phyloP scores from a whole-genome alignment of 257 asterid species.

The Dorcoceras hygrometricum region DNA sequence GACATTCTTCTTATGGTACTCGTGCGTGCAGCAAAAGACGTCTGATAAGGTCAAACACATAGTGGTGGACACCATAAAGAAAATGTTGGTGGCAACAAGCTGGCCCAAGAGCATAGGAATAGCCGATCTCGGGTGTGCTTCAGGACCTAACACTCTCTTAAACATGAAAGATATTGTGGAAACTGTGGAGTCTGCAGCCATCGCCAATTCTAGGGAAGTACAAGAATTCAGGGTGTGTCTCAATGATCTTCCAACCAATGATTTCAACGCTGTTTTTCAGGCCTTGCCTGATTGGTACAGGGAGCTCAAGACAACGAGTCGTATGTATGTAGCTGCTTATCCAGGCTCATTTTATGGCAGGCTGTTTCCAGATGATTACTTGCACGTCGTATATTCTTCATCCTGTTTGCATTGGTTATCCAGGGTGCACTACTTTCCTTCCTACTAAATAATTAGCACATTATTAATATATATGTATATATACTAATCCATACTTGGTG shows the following conservation, averaged over 20 bases:
- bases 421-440: slow-evolving; percentile 31
- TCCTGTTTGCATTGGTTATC: slow-evolving; percentile 92
- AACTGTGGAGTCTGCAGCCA: slow-evolving; percentile 34
- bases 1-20: too few relatives aligned
- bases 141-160: slow-evolving; percentile 77
- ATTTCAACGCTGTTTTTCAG: slow-evolving; percentile 75
- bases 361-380: slow-evolving; percentile 56
- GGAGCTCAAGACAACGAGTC: slow-evolving; percentile 36
- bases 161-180: slow-evolving; percentile 52
- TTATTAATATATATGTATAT: too few relatives aligned
- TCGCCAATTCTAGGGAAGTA: background rate
- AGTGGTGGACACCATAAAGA: slow-evolving; percentile 44
- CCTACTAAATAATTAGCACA: background rate
- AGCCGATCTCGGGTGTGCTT: slow-evolving; percentile 92
- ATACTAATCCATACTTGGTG: too few relatives aligned
- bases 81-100: slow-evolving; percentile 33
- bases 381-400: slow-evolving; percentile 77
- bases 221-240: slow-evolving; percentile 70
- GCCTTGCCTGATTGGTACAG: slow-evolving; percentile 64
- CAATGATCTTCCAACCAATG: slow-evolving; percentile 79
- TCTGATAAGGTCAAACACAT: slow-evolving; percentile 74
- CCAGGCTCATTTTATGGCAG: slow-evolving; percentile 91
- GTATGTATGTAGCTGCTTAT: slow-evolving; percentile 61
- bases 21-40: slow-evolving; percentile 47
- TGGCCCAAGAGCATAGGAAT: slow-evolving; percentile 65